Evolutionary conservation across 139 green algal genomes (phyloP).

Genomic region (Chlamydomonas urium): DNA sequence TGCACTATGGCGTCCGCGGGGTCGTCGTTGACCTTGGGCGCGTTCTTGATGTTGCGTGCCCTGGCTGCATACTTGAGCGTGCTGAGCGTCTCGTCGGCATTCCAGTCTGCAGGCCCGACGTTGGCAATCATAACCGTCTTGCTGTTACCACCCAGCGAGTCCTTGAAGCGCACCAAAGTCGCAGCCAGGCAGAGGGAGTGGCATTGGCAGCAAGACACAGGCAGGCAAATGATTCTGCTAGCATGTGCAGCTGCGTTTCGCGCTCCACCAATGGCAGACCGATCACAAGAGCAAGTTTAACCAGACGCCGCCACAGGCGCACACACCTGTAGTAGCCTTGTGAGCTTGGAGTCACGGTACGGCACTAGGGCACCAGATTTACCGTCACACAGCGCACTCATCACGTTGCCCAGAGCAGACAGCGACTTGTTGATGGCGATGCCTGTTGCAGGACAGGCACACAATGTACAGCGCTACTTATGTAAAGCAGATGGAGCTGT

Average conservation of each 20-base stretch:
- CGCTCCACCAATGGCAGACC: too few species aligned
- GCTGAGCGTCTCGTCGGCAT: conserved; percentile 66
- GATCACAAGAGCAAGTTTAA: too few species aligned
- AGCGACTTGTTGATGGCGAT: conserved; percentile 96
- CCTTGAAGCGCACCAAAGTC: too few species aligned
- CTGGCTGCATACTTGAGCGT: conserved; percentile 39
- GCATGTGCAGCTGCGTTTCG: too few species aligned
- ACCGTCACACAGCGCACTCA: conserved; percentile 83
- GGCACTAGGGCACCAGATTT: conserved; percentile 69
- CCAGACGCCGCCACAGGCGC: too few species aligned
- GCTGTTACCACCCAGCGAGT: conserved; percentile 66
- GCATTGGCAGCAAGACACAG: too few species aligned
- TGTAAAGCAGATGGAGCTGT: too few species aligned
- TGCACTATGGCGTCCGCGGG: conserved; percentile 10
- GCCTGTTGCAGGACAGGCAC: too few species aligned
- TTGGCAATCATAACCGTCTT: conserved; percentile 76
- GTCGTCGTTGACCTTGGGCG: conserved; percentile 18
- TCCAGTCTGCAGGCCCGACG: conserved; percentile 53
- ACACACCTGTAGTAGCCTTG: conserved; percentile 89
- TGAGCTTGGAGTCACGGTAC: conserved; percentile 94
- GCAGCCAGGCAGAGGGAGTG: too few species aligned
- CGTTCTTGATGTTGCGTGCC: conserved; percentile 12
- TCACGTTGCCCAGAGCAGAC: conserved; percentile 90
- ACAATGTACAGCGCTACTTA: too few species aligned
- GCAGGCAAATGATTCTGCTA: too few species aligned